phyloP scores from a whole-genome alignment of 2,329 filamentous ascomycete genomes.

The Aureobasidium sp. region DNA sequence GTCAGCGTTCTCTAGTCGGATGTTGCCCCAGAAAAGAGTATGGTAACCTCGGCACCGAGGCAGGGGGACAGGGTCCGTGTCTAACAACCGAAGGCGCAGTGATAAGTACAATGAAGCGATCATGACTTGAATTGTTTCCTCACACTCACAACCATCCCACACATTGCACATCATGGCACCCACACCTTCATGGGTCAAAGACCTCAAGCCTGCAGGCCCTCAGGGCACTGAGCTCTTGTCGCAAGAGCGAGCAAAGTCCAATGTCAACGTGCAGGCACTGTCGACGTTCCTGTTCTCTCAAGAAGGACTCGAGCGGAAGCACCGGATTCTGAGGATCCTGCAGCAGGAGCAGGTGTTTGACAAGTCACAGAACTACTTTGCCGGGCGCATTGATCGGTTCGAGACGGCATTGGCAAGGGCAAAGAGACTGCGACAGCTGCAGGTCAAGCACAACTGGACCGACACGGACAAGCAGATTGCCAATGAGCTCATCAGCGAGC shows the following conservation, averaged over 20 bases:
- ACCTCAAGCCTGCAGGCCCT: constrained; percentile 55
- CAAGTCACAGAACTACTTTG: constrained; percentile 69
- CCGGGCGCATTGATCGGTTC: constrained; percentile 59
- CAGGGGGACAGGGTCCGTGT: background rate
- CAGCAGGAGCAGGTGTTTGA: constrained; percentile 62
- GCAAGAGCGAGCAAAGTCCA: constrained; percentile 59
- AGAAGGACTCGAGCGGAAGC: constrained; percentile 52
- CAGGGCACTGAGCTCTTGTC: constrained; percentile 61
- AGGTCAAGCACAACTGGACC: constrained; percentile 58
- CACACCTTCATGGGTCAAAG: constrained; percentile 55
- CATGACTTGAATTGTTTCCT: constrained; percentile 2
- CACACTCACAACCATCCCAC: background rate
- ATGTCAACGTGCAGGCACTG: constrained; percentile 57
- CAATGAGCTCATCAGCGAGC: constrained; percentile 62
- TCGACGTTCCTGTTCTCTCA: constrained; percentile 61
- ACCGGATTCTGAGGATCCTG: constrained; percentile 54
- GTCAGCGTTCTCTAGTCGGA: background rate
- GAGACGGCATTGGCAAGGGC: constrained; percentile 59
- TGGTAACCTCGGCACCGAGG: constrained; percentile 8
- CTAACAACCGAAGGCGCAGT: background rate
- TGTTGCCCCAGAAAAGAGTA: background rate
- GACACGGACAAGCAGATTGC: constrained; percentile 55
- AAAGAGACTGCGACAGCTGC: constrained; percentile 60
- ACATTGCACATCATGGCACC: constrained; percentile 14
- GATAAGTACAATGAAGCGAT: constrained; percentile 5